Base-by-base conservation (phyloP, 352 stramenopile genomes). In the Phytopythium montanum region DNA sequence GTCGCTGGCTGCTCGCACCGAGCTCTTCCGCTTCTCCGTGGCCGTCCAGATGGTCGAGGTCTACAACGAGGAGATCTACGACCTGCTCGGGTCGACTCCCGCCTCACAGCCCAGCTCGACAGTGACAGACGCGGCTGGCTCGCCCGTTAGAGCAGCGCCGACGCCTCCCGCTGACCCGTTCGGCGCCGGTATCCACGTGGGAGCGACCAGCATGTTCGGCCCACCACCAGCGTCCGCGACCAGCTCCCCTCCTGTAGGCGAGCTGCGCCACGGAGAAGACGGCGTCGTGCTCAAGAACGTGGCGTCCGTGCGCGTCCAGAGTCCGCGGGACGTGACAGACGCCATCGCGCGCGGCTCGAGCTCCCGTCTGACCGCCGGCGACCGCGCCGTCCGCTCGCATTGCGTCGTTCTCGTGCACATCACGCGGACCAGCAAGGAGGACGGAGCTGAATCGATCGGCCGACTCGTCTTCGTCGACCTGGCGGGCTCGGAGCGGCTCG, bases 21-120 rank as follows among this genome's bases (percentile, higher is more conserved):
- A 79, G 21, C 59, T 84, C 14, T 85, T 74, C 45, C 75, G 73
- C 41, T 86, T 88, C 41, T 46, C 46, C 4, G 68, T 90, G 10
- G 59, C 65, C 18, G 38, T 91, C 42, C 75, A 89, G 63, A 77
- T 92, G 54, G 80, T 95, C 23, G 82, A 95, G 66, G 79, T 95
- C 53, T 93, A 95, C 69, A 95, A 95, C 59, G 86, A 95, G 59
- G 85, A 95, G 52, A 76, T 94, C 50, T 88, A 86, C 38, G 86
- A 95, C 45, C 60, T 95, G 21, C 60, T 95, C 23, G 69, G 14
- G 25, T 41, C 54, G 34, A 4, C 29, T 10, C 12, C 3, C 7
- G 31, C 31, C 31, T 36, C 31, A 5, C 7, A 6, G 31, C 31
- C 39, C 3, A 45, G 18, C 39, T 12, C 18, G 10, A n/a, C 16